Evolutionary conservation across 768 basidiomycete genomes (phyloP), one percentile per base, ranked within the genome.

Genomic region (Hericium coralloides): DNA sequence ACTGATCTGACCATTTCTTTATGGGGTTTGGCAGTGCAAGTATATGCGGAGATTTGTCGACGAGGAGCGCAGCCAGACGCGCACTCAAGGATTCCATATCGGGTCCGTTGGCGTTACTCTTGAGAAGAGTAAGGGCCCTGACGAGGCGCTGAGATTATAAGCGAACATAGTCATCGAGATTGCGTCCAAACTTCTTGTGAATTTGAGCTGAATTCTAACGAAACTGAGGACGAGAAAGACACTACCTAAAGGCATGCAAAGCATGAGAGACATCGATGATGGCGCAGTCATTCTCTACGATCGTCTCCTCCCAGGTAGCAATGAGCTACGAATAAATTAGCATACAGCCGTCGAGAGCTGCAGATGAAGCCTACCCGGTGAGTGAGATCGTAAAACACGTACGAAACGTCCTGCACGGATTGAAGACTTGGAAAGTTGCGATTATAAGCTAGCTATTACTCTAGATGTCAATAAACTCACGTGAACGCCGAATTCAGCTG

Each of bases 151-250:
- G n/a, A 51, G 36, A 31, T 55, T 23, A 20, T 61, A 37, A 26
- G 50, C 50, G 41, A 61, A 61, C 60, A 61, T 61, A 2, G 60
- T 55, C 15, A n/a, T 26, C 20, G 38, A 53, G 23, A 57, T 53
- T 1, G 20, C 39, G 26, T 53, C 37, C 22, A 36, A 53, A 5
- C 49, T 50, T 10, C 4, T 4, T 10, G 1, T 14, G 49, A 17
- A 17, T 17, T 12, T 4, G 49, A 23, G 49, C 26, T 25, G 17
- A 25, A 5, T 47, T n/a, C 17, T 47, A 15, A 26, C 2, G 49
- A 4, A 23, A 9, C 31, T 31, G 31, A 31, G 31, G 2, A 6
- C 10, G 31, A 31, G 31, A 31, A 31, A 3, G 43, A 22, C 7
- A 2, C 8, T 25, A 50, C 26, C 36, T 12, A 8, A 58, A 18